Evolutionary conservation across 257 asterid species (phyloP).

Genomic region (Fraxinus pennsylvanica): DNA sequence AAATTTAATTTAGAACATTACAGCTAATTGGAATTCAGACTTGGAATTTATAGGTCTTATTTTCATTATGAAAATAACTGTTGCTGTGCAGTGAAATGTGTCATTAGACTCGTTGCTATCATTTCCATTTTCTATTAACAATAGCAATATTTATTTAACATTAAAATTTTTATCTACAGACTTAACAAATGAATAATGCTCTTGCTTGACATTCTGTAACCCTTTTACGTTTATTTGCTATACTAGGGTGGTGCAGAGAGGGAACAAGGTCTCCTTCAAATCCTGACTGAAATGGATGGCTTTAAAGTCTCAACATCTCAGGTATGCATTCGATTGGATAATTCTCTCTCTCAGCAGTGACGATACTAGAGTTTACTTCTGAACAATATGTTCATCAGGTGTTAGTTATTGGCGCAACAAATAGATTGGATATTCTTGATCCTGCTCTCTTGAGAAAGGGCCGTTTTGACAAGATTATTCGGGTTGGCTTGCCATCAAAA

Average conservation of each 20-base stretch:
- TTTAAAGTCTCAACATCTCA: constrained; percentile 90
- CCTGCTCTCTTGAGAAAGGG: constrained; percentile 97
- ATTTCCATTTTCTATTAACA: constrained; percentile 6
- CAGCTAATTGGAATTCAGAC: neutral
- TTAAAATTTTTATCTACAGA: constrained; percentile 12
- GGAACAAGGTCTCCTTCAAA: constrained; percentile 98
- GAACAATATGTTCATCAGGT: constrained; percentile 52
- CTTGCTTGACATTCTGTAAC: neutral
- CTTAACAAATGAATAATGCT: neutral
- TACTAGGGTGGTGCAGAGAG: constrained; percentile 98
- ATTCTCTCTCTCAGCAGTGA: constrained; percentile 17
- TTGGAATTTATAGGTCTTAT: constrained; percentile 17
- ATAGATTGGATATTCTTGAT: constrained; percentile 96
- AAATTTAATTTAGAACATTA: constrained; percentile 1
- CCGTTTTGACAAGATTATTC: constrained; percentile 93
- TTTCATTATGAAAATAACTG: neutral
- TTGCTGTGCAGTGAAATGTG: neutral
- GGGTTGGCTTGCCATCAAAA: constrained; percentile 94
- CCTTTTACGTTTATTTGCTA: constrained; percentile 28
- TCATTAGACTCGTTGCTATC: constrained; percentile 1
- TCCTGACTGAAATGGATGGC: constrained; percentile 98
- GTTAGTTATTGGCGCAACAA: constrained; percentile 93
- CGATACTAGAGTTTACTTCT: constrained; percentile 16
- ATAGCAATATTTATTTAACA: constrained; percentile 1
- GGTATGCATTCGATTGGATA: constrained; percentile 42